A percentile compares a stretch with the other conserved stretches of the same genome.
These are phyloP conservation scores for Huiozyma sinensis DNA, from an alignment of 805 yeast species.

Conservation along the genomic window DNA sequence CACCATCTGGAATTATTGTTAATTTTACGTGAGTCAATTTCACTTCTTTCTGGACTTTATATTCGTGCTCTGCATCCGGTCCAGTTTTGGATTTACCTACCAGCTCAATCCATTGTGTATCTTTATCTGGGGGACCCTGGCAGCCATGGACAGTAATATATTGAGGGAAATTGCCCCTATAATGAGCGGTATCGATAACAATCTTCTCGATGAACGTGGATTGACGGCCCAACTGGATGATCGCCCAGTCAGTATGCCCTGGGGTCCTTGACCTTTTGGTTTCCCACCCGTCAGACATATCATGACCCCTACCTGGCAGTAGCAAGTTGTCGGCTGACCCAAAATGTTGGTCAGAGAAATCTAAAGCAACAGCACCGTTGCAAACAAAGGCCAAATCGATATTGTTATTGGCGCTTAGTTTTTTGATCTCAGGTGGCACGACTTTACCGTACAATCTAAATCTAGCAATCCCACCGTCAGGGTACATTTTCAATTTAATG, in stretches of 20 bases:
- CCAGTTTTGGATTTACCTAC: constrained; percentile 63
- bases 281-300: constrained; percentile 99
- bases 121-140: constrained; percentile 26
- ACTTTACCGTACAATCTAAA: constrained; percentile 84
- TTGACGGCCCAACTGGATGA: constrained; percentile 63
- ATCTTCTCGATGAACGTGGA: constrained; percentile 44
- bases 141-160: constrained; percentile 55
- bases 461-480: constrained; percentile 97
- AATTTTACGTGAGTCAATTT: constrained; percentile 61
- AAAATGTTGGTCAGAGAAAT: constrained; percentile 85
- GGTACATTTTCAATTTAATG: constrained; percentile 81
- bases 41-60: constrained; percentile 25
- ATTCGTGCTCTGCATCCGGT: constrained; percentile 76
- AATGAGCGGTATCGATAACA: constrained; percentile 85
- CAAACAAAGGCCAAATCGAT: constrained; percentile 73
- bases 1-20: constrained; percentile 92
- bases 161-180: constrained; percentile 92
- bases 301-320: constrained; percentile 88
- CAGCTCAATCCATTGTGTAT: constrained; percentile 48
- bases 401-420: background rate
- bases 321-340: constrained; percentile 84
- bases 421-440: constrained; percentile 35
- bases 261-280: constrained; percentile 76
- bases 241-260: constrained; percentile 88
- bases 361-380: constrained; percentile 82